These are phyloP conservation scores for Rhazya stricta DNA, from an alignment of 257 asterid species.

Conservation along the genomic window DNA sequence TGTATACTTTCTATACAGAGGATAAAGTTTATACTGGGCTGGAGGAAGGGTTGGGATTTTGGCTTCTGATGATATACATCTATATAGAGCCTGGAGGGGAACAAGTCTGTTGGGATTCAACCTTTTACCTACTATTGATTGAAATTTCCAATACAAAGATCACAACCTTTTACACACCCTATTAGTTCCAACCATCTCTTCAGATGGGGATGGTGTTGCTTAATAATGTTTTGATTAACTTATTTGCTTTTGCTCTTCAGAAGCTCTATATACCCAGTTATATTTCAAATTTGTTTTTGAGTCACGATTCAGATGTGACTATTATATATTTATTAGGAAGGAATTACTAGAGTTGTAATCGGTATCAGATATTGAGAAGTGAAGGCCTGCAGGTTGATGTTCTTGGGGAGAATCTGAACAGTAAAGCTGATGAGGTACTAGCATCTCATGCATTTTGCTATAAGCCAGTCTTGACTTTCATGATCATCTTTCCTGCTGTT, in stretches of 20 bases:
- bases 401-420: conserved; percentile 78
- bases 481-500: neutral
- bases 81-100: no score
- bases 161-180: no score
- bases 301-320: conserved; percentile 17
- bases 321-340: conserved; percentile 60
- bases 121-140: no score
- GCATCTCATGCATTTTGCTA: neutral
- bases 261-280: neutral
- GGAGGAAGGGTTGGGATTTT: no score
- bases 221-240: neutral
- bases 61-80: no score
- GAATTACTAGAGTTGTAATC: conserved; percentile 76
- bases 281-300: conserved; percentile 14
- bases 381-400: conserved; percentile 86
- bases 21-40: no score
- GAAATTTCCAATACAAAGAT: no score
- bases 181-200: no score
- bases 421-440: conserved; percentile 66
- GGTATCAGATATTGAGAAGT: conserved; percentile 85
- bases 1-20: no score
- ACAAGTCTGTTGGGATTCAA: no score
- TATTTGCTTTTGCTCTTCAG: neutral
- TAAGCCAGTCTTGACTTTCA: neutral
- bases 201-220: neutral